Conservation (phyloP, 1,139 yeast genomes). For the Hemisphaericaspora xylofermentans region DNA sequence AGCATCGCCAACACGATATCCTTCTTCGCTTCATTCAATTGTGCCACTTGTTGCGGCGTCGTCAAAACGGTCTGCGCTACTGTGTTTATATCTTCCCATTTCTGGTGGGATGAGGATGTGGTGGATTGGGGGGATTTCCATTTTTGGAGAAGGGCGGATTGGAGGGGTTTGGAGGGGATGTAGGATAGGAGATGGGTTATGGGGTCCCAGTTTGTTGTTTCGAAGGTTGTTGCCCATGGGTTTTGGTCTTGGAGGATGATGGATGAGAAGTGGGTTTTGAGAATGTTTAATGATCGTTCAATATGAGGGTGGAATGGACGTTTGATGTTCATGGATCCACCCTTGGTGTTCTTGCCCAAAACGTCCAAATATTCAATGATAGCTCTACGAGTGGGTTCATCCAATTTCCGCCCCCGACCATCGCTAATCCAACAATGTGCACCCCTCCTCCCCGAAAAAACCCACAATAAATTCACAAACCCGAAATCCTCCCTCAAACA, state of each 20-base stretch:
- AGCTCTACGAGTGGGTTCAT: slow-evolving; percentile 72
- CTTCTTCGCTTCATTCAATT: slow-evolving; percentile 73
- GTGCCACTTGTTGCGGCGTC: slow-evolving; percentile 38
- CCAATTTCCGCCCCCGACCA: slow-evolving; percentile 68
- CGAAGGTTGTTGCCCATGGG: slow-evolving; percentile 55
- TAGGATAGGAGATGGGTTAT: too few species aligned
- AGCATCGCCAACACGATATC: slow-evolving; percentile 77
- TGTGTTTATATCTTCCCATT: slow-evolving; percentile 82
- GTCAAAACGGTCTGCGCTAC: slow-evolving; percentile 51
- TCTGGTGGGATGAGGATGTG: slow-evolving; percentile 40
- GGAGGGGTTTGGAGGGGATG: too few species aligned
- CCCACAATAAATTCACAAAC: slow-evolving; percentile 85
- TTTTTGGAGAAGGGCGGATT: too few species aligned
- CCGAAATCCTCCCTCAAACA: slow-evolving; percentile 88
- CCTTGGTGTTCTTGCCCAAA: slow-evolving; percentile 46
- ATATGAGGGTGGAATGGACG: slow-evolving; percentile 91
- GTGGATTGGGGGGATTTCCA: slow-evolving; percentile 39
- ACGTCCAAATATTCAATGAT: slow-evolving; percentile 84
- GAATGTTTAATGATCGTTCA: slow-evolving; percentile 67
- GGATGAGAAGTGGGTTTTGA: slow-evolving; percentile 62
- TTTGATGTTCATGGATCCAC: slow-evolving; percentile 51
- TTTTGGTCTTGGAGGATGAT: slow-evolving; percentile 79
- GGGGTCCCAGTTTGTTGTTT: too few species aligned
- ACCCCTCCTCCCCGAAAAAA: slow-evolving; percentile 98
- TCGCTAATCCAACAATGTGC: slow-evolving; percentile 99